A percentile compares a stretch with the other conserved stretches of the same genome.
phyloP scores from a whole-genome alignment of 2,329 filamentous ascomycete species.

The Plectosphaerella cucumerina region DNA sequence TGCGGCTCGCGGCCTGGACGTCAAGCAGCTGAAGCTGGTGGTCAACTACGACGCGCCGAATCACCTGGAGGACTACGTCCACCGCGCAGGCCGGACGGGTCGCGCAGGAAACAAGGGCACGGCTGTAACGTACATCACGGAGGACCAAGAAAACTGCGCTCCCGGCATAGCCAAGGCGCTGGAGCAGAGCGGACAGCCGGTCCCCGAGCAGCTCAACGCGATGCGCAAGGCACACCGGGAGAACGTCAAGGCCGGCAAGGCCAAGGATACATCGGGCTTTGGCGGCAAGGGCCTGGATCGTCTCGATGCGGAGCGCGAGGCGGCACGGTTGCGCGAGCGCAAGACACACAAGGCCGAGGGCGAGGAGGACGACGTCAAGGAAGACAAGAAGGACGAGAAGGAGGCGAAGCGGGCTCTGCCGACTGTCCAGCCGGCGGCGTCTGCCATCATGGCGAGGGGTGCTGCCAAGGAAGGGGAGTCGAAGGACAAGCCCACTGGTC shows the following conservation, averaged over 20 bases:
- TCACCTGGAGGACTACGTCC: slow-evolving; percentile 94
- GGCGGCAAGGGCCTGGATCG: slow-evolving; percentile 91
- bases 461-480: slow-evolving; percentile 38
- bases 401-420: slow-evolving; percentile 66
- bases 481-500: slow-evolving; percentile 43
- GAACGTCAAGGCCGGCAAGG: slow-evolving; percentile 89
- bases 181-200: slow-evolving; percentile 81
- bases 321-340: slow-evolving; percentile 78
- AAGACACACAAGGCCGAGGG: slow-evolving; percentile 87
- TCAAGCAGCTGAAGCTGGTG: slow-evolving; percentile 92
- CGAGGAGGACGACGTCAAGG: slow-evolving; percentile 75
- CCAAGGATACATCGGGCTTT: slow-evolving; percentile 85
- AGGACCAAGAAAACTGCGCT: slow-evolving; percentile 87
- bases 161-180: slow-evolving; percentile 85
- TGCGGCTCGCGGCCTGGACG: slow-evolving; percentile 89
- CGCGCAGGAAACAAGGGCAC: slow-evolving; percentile 92
- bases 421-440: slow-evolving; percentile 59
- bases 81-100: slow-evolving; percentile 88
- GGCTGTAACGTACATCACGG: slow-evolving; percentile 89
- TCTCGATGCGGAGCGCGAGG: slow-evolving; percentile 86
- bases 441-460: slow-evolving; percentile 51
- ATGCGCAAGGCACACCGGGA: slow-evolving; percentile 74
- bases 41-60: slow-evolving; percentile 95
- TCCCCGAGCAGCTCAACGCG: slow-evolving; percentile 65
- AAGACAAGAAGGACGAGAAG: slow-evolving; percentile 64